Conservation (phyloP, 805 yeast species). For the Suhomyces emberorum region DNA sequence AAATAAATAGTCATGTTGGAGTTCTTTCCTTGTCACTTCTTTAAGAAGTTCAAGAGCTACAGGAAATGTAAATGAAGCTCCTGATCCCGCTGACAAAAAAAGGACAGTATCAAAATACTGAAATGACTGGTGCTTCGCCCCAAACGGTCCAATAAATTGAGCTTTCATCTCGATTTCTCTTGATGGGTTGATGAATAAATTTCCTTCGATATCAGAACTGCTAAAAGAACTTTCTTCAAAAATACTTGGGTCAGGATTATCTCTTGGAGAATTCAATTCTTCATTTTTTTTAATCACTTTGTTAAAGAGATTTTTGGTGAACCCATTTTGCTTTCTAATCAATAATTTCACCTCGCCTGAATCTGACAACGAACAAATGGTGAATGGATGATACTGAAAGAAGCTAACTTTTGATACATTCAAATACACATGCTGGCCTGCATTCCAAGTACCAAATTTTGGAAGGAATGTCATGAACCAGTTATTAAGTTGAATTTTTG, state of each 20-base stretch:
- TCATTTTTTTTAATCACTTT: slow-evolving; percentile 19
- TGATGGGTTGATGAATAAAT: not conserved
- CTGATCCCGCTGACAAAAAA: slow-evolving; percentile 44
- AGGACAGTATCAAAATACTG: slow-evolving; percentile 38
- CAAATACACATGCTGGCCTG: slow-evolving; percentile 47
- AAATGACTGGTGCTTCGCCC: slow-evolving; percentile 41
- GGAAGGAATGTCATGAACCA: slow-evolving; percentile 34
- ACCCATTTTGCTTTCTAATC: slow-evolving; percentile 40
- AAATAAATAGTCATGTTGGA: slow-evolving; percentile 26
- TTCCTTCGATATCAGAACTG: not conserved
- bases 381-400: slow-evolving; percentile 47
- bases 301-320: slow-evolving; percentile 35
- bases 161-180: slow-evolving; percentile 26
- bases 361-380: slow-evolving; percentile 39
- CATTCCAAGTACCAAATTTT: slow-evolving; percentile 40
- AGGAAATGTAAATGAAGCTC: slow-evolving; percentile 46
- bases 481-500: slow-evolving; percentile 12
- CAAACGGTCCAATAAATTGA: slow-evolving; percentile 45
- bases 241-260: no score
- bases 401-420: slow-evolving; percentile 36
- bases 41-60: slow-evolving; percentile 40
- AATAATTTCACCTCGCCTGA: slow-evolving; percentile 39
- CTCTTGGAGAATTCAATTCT: no score
- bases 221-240: not conserved
- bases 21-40: slow-evolving; percentile 23